Conservation (phyloP, 306 rosid genomes). For the Citrullus colocynthis region DNA sequence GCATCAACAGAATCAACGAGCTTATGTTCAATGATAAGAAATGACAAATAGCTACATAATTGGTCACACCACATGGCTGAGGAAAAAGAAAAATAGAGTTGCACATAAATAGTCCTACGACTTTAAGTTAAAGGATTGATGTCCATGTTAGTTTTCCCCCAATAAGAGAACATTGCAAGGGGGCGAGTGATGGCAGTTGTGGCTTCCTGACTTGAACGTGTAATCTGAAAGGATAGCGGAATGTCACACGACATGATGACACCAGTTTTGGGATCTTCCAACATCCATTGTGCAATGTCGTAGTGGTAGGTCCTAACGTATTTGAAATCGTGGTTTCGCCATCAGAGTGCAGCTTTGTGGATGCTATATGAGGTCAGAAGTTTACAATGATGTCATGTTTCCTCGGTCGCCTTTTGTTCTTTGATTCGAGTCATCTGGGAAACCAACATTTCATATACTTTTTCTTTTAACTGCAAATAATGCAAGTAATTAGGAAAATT, state of each 20-base stretch:
- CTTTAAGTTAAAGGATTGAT: neutral
- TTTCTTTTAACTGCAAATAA: constrained; percentile 46
- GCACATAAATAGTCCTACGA: neutral
- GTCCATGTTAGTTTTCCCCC: neutral
- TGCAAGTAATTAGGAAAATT: neutral
- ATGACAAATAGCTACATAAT: neutral
- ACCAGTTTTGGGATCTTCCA: neutral
- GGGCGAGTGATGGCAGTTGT: neutral
- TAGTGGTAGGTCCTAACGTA: neutral
- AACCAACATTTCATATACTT: constrained; percentile 61
- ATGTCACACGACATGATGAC: neutral
- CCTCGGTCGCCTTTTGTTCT: constrained; percentile 13
- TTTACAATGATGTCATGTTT: neutral
- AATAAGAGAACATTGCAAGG: neutral
- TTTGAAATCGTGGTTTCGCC: neutral
- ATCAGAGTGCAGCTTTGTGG: neutral
- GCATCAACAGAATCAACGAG: constrained; percentile 44
- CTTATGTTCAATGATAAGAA: constrained; percentile 38
- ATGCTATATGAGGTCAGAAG: neutral
- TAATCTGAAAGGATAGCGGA: neutral
- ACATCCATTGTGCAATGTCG: neutral
- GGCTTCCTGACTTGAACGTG: neutral
- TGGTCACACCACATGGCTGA: neutral
- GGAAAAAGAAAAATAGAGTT: neutral
- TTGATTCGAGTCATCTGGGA: constrained; percentile 52